Evolutionary conservation across 2,329 filamentous ascomycete species (phyloP).

Genomic region (Claviceps sorghi): DNA sequence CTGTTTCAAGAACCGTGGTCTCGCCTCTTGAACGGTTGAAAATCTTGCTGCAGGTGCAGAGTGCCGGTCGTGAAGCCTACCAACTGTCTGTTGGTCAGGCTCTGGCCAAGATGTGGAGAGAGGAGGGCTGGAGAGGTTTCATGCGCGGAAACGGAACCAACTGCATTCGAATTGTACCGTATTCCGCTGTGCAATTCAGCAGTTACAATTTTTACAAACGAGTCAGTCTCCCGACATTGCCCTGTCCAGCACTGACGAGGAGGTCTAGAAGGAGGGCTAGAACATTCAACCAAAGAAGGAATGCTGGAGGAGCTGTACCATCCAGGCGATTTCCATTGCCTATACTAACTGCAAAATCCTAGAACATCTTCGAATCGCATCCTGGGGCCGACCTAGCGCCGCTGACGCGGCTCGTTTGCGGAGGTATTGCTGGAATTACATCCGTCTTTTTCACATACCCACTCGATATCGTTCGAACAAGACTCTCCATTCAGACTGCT

Average conservation of each 20-base stretch:
- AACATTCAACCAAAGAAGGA: background rate
- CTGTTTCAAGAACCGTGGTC: slow-evolving; percentile 94
- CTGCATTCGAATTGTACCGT: slow-evolving; percentile 94
- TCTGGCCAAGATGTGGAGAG: slow-evolving; percentile 85
- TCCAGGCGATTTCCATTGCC: background rate
- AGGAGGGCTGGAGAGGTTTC: slow-evolving; percentile 93
- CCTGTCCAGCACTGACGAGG: background rate
- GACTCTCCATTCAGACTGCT: slow-evolving; percentile 93
- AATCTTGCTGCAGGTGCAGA: slow-evolving; percentile 95
- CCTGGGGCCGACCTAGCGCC: slow-evolving; percentile 63
- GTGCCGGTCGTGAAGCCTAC: slow-evolving; percentile 78
- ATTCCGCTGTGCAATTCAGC: slow-evolving; percentile 95
- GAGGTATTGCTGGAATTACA: slow-evolving; percentile 83
- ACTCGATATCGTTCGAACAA: slow-evolving; percentile 90
- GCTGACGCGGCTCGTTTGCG: slow-evolving; percentile 67
- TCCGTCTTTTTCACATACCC: slow-evolving; percentile 93
- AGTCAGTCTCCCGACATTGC: slow-evolving; percentile 33
- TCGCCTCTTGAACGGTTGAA: slow-evolving; percentile 92
- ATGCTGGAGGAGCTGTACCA: background rate
- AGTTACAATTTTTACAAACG: slow-evolving; percentile 96
- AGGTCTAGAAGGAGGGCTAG: background rate
- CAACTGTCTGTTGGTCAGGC: slow-evolving; percentile 83
- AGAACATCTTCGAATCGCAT: slow-evolving; percentile 61
- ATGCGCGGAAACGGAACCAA: slow-evolving; percentile 98
- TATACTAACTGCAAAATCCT: background rate